Percentiles rank a stretch among this genome's conserved stretches.
These are phyloP conservation scores for Trichosanthes truncata DNA, from an alignment of 306 rosid genomes.

Conservation along the genomic window DNA sequence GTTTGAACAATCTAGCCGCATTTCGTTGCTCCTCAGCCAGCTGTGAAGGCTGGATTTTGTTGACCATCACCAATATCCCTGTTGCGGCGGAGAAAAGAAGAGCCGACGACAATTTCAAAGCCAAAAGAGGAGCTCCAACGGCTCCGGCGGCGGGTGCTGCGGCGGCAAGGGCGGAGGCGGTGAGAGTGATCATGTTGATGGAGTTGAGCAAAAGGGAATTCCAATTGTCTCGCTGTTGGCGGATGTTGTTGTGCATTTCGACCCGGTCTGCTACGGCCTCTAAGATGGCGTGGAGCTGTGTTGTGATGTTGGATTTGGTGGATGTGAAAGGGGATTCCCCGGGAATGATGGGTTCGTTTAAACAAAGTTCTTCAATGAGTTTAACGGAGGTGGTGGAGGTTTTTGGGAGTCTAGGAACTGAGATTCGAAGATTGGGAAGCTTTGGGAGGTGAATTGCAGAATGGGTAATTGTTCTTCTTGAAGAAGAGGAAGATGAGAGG, in stretches of 20 bases:
- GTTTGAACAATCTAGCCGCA: constrained; percentile 50
- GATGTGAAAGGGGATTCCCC: constrained; percentile 9
- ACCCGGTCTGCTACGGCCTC: constrained; percentile 49
- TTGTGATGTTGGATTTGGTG: not conserved
- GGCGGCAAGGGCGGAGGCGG: constrained; percentile 54
- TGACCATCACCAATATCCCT: constrained; percentile 43
- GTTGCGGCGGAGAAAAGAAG: constrained; percentile 54
- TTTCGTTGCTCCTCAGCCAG: constrained; percentile 77
- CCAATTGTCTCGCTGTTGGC: constrained; percentile 65
- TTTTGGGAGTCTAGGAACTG: not conserved
- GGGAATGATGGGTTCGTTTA: not conserved
- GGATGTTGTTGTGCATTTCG: constrained; percentile 61
- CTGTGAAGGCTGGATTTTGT: constrained; percentile 79
- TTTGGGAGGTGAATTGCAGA: constrained; percentile 45
- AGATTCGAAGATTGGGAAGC: constrained; percentile 18
- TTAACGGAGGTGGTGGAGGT: constrained; percentile 19
- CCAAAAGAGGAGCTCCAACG: constrained; percentile 23
- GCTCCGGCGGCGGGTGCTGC: constrained; percentile 25
- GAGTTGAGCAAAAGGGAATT: constrained; percentile 51
- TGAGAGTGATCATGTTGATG: constrained; percentile 65
- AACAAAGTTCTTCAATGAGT: constrained; percentile 23
- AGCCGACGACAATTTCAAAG: constrained; percentile 45
- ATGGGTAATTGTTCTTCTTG: constrained; percentile 13
- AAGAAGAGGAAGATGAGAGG: constrained; percentile 17
- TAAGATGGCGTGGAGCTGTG: constrained; percentile 38